Conservation (phyloP, 257 asterid species). For the Solanum bulbocastanum region DNA sequence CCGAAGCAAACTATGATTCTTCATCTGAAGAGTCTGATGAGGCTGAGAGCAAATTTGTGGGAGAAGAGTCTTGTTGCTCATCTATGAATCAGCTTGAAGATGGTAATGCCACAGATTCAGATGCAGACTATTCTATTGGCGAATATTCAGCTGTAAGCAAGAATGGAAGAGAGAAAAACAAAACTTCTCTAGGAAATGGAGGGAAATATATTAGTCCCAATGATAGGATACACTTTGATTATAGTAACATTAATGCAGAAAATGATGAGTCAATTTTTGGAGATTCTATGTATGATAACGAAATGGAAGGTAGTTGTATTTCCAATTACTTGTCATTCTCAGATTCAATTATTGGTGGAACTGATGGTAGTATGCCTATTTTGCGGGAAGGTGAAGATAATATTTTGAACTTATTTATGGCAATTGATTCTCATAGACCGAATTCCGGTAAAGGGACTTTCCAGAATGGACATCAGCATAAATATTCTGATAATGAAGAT, state of each 20-base stretch:
- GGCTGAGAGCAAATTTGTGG: conserved; percentile 78
- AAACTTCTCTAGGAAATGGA: conserved; percentile 1
- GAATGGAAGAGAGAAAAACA: neutral
- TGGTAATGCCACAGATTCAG: conserved; percentile 23
- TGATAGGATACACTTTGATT: conserved; percentile 3
- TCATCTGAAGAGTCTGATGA: conserved; percentile 73
- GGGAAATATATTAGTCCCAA: neutral
- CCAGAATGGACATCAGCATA: conserved; percentile 18
- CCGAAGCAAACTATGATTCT: conserved; percentile 33
- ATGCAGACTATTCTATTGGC: conserved; percentile 26
- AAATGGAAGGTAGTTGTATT: conserved; percentile 42
- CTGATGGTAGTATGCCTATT: conserved; percentile 29
- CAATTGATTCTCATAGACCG: conserved; percentile 36
- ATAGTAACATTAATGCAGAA: conserved; percentile 14
- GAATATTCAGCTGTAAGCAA: conserved; percentile 8
- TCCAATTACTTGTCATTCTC: conserved; percentile 78
- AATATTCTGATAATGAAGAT: conserved; percentile 52
- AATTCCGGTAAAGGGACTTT: conserved; percentile 10
- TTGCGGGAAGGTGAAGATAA: conserved; percentile 48
- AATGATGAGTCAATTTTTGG: conserved; percentile 29
- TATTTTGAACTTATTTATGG: conserved; percentile 59
- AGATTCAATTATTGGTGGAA: conserved; percentile 59
- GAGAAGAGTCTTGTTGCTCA: conserved; percentile 29
- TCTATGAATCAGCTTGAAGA: conserved; percentile 23
- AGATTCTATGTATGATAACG: conserved; percentile 33